Percentiles rank a stretch among this genome's conserved stretches.
Conservation (phyloP, 2,329 filamentous ascomycete genomes). For the Elsinoe ampelina region DNA sequence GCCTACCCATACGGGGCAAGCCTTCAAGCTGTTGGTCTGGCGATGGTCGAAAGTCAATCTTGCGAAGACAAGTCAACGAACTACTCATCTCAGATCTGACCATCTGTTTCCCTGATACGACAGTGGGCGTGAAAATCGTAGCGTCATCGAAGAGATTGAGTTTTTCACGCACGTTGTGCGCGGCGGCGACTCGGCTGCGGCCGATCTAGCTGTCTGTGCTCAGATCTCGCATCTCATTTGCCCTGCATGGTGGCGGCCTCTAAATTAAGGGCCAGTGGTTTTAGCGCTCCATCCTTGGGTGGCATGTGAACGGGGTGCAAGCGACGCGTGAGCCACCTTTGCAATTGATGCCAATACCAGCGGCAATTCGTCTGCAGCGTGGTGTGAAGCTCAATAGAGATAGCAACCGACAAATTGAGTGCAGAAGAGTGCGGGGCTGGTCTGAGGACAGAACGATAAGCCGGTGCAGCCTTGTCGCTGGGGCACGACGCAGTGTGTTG, state of each 20-base stretch:
- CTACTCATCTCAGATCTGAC: constrained; percentile 2
- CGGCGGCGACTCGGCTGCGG: not conserved
- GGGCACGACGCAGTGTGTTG: no score
- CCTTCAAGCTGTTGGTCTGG: not conserved
- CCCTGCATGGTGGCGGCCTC: constrained; percentile 3
- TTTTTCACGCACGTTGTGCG: not conserved
- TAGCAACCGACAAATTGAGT: not conserved
- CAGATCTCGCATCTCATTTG: not conserved
- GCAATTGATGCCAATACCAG: not conserved
- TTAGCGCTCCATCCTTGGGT: not conserved
- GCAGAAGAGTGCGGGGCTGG: not conserved
- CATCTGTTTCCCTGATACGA: not conserved
- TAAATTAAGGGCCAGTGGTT: not conserved
- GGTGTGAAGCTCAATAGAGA: not conserved
- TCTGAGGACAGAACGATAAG: no score
- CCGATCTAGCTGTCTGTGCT: constrained; percentile 7
- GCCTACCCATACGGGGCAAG: no score
- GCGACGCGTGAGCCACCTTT: not conserved
- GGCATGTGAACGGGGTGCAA: not conserved
- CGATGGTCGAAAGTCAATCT: not conserved
- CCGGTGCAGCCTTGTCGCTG: not conserved
- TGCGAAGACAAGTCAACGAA: not conserved
- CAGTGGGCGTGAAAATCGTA: not conserved
- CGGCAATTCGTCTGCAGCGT: not conserved
- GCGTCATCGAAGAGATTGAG: constrained; percentile 1